Evolutionary conservation across 495 filamentous ascomycete genomes (phyloP).

Genomic region (Tuber melanosporum): DNA sequence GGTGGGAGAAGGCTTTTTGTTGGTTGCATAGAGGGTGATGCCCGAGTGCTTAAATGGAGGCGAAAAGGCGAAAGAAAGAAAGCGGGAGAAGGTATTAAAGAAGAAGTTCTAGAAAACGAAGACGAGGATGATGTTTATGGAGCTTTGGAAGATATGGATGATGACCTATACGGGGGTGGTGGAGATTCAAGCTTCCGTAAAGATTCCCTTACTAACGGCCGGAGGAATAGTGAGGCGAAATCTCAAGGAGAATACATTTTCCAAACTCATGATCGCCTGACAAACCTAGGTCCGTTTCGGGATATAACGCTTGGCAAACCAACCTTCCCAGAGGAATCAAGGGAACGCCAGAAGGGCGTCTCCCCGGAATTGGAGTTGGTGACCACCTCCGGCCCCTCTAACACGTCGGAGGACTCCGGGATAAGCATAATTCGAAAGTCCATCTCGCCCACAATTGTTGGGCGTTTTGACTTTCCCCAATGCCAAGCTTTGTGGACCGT

Average conservation of each 20-base stretch:
- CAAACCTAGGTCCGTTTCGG: constrained; percentile 70
- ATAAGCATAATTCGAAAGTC: constrained; percentile 68
- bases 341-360: constrained; percentile 48
- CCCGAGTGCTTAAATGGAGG: constrained; percentile 72
- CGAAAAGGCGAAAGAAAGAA: constrained; percentile 54
- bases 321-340: constrained; percentile 44
- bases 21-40: constrained; percentile 78
- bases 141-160: constrained; percentile 45
- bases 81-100: constrained; percentile 46
- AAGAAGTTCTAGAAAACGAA: constrained; percentile 56
- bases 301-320: constrained; percentile 60
- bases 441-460: constrained; percentile 60
- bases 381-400: constrained; percentile 61
- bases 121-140: constrained; percentile 50
- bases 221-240: constrained; percentile 20
- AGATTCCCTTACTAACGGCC: constrained; percentile 12
- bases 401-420: constrained; percentile 51
- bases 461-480: constrained; percentile 56
- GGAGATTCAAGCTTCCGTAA: constrained; percentile 54
- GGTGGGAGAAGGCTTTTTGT: constrained; percentile 70
- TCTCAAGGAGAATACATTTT: constrained; percentile 60
- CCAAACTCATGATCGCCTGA: constrained; percentile 65
- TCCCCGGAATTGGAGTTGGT: constrained; percentile 62
- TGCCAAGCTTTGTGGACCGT: constrained; percentile 49
- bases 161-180: constrained; percentile 69